Base-by-base conservation (phyloP, 495 filamentous ascomycete genomes). In the Lichenothelia convexa region DNA sequence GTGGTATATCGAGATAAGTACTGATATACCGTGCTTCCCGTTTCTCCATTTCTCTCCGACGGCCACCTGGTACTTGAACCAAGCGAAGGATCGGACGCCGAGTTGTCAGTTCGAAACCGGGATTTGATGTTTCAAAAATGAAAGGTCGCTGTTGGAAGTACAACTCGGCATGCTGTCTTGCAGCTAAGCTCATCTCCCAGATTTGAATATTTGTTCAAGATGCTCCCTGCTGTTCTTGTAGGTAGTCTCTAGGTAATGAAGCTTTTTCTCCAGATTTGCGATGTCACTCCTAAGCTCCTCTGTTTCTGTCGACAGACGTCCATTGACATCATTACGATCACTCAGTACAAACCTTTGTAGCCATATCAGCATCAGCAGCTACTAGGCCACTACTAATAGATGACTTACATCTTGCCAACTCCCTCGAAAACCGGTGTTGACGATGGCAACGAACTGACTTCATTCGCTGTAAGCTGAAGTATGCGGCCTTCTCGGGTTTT, bases 231-330 rank as follows among this genome's bases (percentile, higher is more conserved):
- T 89, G 47, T 94, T 97, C 65, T 91, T 81, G 50, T 81, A 73
- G 34, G 89, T 95, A 39, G 78, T 89, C 62, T 97, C 91, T 6
- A 93, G 70, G 54, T 93, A 95, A 39, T 87, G 73, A 40, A 93
- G 65, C 60, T 86, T 82, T 71, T 93, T 93, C 43, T 80, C 78
- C 38, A 94, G 58, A 33, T 70, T 74, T 36, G 75, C 61, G 39
- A 92, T 69, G 42, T 93, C 85, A 17, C 69, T 59, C 45, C 83
- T 77, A 22, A 85, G 57, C 43, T 80, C 75, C 50, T 74, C 63
- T 34, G 72, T 75, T 58, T 92, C 81, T n/a, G 62, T 61, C 13
- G 71, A 67, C 32, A 94, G 65, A 37, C 83, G 75, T 48, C 71
- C 71, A 49, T 87, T 75, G 43, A 94, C 70, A 2, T 72, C 66